Evolutionary conservation across 1,284 basidiomycete species (phyloP), one percentile per base, ranked within the genome.

Genomic region (Leccinum subspadiceum): DNA sequence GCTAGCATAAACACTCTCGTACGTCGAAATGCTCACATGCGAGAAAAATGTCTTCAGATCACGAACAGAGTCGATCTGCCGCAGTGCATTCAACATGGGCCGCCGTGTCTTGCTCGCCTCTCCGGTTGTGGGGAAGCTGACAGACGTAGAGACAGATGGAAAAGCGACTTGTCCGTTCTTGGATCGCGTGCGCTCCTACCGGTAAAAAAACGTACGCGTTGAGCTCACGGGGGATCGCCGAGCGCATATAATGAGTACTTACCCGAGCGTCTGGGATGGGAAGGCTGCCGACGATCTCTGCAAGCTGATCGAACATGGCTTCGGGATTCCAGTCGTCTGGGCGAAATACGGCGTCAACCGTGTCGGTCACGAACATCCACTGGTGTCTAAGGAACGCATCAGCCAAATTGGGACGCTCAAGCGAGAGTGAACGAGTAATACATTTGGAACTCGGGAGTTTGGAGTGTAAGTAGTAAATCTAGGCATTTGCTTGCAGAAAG

Each of bases 351-450:
- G 96, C 95, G 69, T 99, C 97, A 5, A 96, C 92, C 0, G 96
- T 98, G 74, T 99, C 97, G 0, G 95, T 97, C 58, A 98, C 87
- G 71, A 99, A 99, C 68, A 98, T 92, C 96, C 97, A 99, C 80
- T 99, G 95, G 74, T 99, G 93, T 65, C 95, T 97, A 39, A 57
- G 20, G 46, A 54, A 5, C 2, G 41, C 44, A 53, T 68, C 17
- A 69, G 60, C 26, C 26, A 22, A 29, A 58, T 59, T 41, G n/a
- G 31, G 15, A 13, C 12, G 26, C 53, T 9, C 8, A 9, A 49
- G 26, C 53, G 33, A 26, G 13, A 15, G 8, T 12, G 20, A 59
- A 54, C 22, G 35, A 46, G 6, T 7, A 87, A 67, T 70, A 96
- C 94, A 98, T 92, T 76, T 99, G 97, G 76, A 99, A 99, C 71